Evolutionary conservation across 2,329 filamentous ascomycete genomes (phyloP), one percentile per base, ranked within the genome.

Genomic region (Amesomyces nigricolor): DNA sequence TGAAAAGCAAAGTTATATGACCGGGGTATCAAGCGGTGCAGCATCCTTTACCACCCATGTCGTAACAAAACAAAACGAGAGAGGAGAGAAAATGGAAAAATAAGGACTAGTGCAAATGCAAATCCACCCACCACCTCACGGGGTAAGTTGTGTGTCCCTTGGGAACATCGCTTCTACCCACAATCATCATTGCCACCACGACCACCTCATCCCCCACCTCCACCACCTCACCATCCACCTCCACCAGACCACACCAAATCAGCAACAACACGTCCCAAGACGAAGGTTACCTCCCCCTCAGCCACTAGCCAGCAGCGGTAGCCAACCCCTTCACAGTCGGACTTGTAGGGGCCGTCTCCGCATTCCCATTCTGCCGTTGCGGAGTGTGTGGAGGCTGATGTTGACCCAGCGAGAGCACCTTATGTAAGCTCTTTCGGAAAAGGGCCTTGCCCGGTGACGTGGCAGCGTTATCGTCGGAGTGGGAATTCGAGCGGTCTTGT

Each of bases 391-490:
- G 45, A 30, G 56, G 57, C 3, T 52, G 52, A 35, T 59, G 55
- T 45, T 64, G 52, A 3, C 72, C 72, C 29, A 78, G 67, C 26
- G 73, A 73, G 5, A 78, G 65, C 3, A 75, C 76, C 60, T 70
- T 71, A 57, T 77, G 75, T 56, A 79, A 59, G 60, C 77, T 78
- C 56, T 71, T 70, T 52, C 76, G 67, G 42, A 78, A 58, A 17
- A 52, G 30, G n/a, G 56, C 40, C 51, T 59, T 59, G 32, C 59
- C 55, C 9, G 47, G 37, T 11, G 56, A 58, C 17, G 56, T 45
- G n/a, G 43, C 53, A 35, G 19, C 17, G 8, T 47, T 22, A 19
- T 58, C 45, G 17, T 51, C 56, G 7, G 53, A 58, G 22, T 59
- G 59, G 17, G 57, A 57, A 14, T 56, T 42, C 3, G 54, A 39